Evolutionary conservation across 2,329 filamentous ascomycete species (phyloP), one percentile per base, ranked within the genome.

Genomic region (Fusarium avenaceum): DNA sequence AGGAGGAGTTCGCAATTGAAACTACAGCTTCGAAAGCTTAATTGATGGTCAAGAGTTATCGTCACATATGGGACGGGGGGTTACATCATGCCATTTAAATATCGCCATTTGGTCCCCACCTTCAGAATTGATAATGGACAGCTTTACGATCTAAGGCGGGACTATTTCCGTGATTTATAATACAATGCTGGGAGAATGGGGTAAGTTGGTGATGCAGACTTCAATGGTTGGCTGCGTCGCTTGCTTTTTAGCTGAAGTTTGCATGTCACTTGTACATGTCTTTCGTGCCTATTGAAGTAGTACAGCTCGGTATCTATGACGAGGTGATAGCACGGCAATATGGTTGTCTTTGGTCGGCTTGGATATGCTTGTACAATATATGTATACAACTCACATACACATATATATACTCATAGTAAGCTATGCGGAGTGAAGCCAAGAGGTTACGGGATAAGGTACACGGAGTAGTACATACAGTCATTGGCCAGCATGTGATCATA

Each of bases 141-240:
- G 28, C 28, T 64, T 71, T 57, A 56, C 58, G 68, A 71, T 48
- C 56, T 44, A 38, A 56, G 50, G 49, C 57, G 61, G 67, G 45
- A 63, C 53, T 39, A 61, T 71, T 71, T 57, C 65, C 65, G 67
- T 67, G 58, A 58, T 69, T 66, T 38, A 38, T 38, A 38, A 38
- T 69, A 48, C 50, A 35, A 55, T 38, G 17, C 24, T 20, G 38
- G 47, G 46, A 49, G 26, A 50, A 45, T 20, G 54, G 44, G 52
- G 50, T 24, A 43, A n/a, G 6, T 15, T 24, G 30, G 32, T 51
- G 55, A n/a, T 32, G 44, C 28, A 22, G 33, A 47, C 26, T 28
- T 19, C 15, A 24, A 39, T 28, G 15, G 26, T 17, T 15, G 20
- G 19, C 44, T 38, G 35, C 35, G n/a, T 19, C 4, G 10, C 7